Conservation (phyloP, 495 filamentous ascomycete genomes). For the Letharia columbiana region DNA sequence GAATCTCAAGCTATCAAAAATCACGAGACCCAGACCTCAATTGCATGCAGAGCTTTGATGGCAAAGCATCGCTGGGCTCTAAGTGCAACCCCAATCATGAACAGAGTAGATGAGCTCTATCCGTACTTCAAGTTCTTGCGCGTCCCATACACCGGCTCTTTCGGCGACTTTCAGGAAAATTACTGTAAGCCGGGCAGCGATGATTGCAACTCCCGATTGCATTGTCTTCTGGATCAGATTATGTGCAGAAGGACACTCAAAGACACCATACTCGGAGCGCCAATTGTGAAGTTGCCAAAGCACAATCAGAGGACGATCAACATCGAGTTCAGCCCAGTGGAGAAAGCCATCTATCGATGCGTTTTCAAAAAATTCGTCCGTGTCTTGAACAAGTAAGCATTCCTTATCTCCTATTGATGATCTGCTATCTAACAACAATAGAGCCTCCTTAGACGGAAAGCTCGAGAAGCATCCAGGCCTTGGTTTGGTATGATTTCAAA, state of each 20-base stretch:
- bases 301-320: constrained; percentile 29
- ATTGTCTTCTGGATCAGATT: constrained; percentile 35
- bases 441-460: too few relatives aligned
- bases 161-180: constrained; percentile 39
- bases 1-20: constrained; percentile 62
- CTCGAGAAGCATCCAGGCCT: too few relatives aligned
- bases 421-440: too few relatives aligned
- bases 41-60: constrained; percentile 46
- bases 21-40: constrained; percentile 35
- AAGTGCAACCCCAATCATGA: constrained; percentile 54
- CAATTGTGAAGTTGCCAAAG: constrained; percentile 48
- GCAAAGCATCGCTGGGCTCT: constrained; percentile 51
- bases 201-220: constrained; percentile 33
- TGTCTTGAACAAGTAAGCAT: too few relatives aligned
- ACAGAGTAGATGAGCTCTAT: constrained; percentile 44
- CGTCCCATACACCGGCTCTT: constrained; percentile 36
- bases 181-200: constrained; percentile 32
- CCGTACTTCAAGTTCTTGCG: constrained; percentile 53
- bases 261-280: constrained; percentile 44
- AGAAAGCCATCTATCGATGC: constrained; percentile 38
- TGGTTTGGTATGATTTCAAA: too few relatives aligned
- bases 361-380: background rate
- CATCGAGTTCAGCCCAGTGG: constrained; percentile 40
- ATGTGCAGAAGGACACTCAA: constrained; percentile 47
- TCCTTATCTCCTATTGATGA: too few relatives aligned